Evolutionary conservation across 768 basidiomycete genomes (phyloP), one percentile per base, ranked within the genome.

Genomic region (Hypsizygus marmoreus): DNA sequence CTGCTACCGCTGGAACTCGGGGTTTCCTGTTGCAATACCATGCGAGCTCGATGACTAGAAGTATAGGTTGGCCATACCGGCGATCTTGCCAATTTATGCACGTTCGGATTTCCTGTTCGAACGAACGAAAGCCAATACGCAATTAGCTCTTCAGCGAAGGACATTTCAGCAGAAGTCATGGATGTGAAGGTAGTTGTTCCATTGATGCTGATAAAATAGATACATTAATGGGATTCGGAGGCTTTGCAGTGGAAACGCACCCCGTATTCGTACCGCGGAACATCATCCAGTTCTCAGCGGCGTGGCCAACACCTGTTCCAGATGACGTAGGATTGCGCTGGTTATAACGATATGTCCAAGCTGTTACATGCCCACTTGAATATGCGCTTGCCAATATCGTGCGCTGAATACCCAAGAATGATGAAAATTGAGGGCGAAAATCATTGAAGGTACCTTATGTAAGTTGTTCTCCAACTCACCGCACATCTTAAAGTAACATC

Each of bases 261-360:
- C 82, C 82, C 23, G 81, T 82, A 46, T 77, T 77, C 1, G 70
- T 75, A 1, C 84, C 82, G 16, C 62, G 59, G 65, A 82, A 83
- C 81, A 84, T 79, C 79, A 82, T 82, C 77, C 78, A 83, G 54
- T 84, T 82, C 57, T 82, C 83, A 1, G 83, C 71, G 6, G 82
- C 74, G 50, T 83, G 82, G 1, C 41, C 60, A 1, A 79, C 75
- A 7, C 40, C 64, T 1, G 58, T 40, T 13, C 64, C 64, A 12
- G 64, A 64, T 4, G 51, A 49, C 0, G 76, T 75, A 6, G 76
- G 76, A 41, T 79, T 75, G 4, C 69, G 64, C 47, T 82, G 77
- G 59, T 83, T 82, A 59, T 81, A 83, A 20, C 81, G 71, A 53
- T 82, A 83, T 10, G 76, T 77, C 71, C 72, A 84, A 2, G 75